Percentiles rank a stretch among this genome's conserved stretches.
phyloP scores from a whole-genome alignment of 768 basidiomycete species.

The Macrolepiota albuminosa region DNA sequence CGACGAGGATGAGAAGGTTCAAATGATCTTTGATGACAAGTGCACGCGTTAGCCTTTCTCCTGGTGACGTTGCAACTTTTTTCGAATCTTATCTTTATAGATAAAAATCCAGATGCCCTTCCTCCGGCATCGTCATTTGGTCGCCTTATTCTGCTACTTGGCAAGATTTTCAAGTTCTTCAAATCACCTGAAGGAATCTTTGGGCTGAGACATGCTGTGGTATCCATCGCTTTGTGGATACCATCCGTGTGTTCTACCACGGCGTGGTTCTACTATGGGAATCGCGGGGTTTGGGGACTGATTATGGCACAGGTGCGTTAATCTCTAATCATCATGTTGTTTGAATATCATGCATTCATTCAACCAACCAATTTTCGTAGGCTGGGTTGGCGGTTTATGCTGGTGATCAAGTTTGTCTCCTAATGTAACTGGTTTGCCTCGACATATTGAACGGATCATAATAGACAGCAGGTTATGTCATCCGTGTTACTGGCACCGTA shows the following conservation, averaged over 20 bases:
- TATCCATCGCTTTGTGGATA: slow-evolving; percentile 39
- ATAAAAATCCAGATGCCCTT: slow-evolving; percentile 38
- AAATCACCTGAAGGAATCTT: slow-evolving; percentile 38
- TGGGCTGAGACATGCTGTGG: slow-evolving; percentile 31
- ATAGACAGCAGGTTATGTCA: slow-evolving; percentile 30
- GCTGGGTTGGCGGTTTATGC: slow-evolving; percentile 36
- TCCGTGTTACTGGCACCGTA: slow-evolving; percentile 28
- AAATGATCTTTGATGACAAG: slow-evolving; percentile 9
- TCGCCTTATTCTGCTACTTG: slow-evolving; percentile 25
- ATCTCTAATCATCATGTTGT: background rate
- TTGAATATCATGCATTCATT: background rate
- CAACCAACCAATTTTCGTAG: slow-evolving; percentile 12
- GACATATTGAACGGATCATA: background rate
- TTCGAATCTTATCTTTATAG: slow-evolving; percentile 10
- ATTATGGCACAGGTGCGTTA: slow-evolving; percentile 37
- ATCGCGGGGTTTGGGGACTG: slow-evolving; percentile 41
- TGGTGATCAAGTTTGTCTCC: slow-evolving; percentile 32
- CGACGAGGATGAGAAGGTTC: slow-evolving; percentile 10
- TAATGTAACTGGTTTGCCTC: background rate
- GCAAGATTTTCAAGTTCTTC: slow-evolving; percentile 32
- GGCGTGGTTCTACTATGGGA: slow-evolving; percentile 39
- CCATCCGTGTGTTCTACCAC: slow-evolving; percentile 31
- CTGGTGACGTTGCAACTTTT: background rate
- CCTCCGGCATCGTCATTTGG: slow-evolving; percentile 33
- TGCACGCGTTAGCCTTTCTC: slow-evolving; percentile 6